Evolutionary conservation across 192 early-diverging fungal species (phyloP), one percentile per base, ranked within the genome.

Genomic region (Fimicolochytrium jonesii): DNA sequence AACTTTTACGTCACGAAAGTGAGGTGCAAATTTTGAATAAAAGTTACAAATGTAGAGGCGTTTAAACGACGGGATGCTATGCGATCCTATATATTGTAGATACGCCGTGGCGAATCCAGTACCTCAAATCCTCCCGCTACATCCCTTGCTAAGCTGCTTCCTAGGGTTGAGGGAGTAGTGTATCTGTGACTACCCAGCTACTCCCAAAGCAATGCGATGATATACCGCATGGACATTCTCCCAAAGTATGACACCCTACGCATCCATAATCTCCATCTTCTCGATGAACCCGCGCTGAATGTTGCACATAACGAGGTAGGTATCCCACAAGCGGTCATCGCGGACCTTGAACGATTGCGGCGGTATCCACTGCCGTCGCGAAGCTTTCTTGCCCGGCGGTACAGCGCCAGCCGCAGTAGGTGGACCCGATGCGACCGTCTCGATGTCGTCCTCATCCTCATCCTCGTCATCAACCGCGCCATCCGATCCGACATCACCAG

Each of bases 231-330:
- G 17, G 37, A 39, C 37, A 39, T 39, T 17, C 10, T 11, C 37
- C 10, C 9, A 39, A 39, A 39, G 17, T 9, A 9, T 9, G 37
- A 39, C 9, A 1, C 2, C 53, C 30, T 55, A 55, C 25, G 53
- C 53, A 22, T 55, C 33, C 53, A 55, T 55, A 28, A 26, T 47
- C 25, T 61, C 43, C 31, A 66, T 29, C 32, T 66, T 66, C 31
- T 66, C 64, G 0, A n/a, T 44, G 22, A 56, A 66, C 9, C 4
- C 43, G 25, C 23, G 17, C 42, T 66, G 53, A 9, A 66, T 30
- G 28, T 17, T 43, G 42, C 50, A 53, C 7, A 66, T 37, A 25
- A 55, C 39, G 2, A 23, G 11, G 31, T 57, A 66, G 13, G 57
- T 23, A 17, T 57, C 39, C 64, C 64, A 66, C 0, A 55, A n/a